A percentile compares a stretch with the other conserved stretches of the same genome.
These are phyloP conservation scores for Kurtzmaniella quercitrusa DNA, from an alignment of 1,139 yeast species.

Conservation along the genomic window DNA sequence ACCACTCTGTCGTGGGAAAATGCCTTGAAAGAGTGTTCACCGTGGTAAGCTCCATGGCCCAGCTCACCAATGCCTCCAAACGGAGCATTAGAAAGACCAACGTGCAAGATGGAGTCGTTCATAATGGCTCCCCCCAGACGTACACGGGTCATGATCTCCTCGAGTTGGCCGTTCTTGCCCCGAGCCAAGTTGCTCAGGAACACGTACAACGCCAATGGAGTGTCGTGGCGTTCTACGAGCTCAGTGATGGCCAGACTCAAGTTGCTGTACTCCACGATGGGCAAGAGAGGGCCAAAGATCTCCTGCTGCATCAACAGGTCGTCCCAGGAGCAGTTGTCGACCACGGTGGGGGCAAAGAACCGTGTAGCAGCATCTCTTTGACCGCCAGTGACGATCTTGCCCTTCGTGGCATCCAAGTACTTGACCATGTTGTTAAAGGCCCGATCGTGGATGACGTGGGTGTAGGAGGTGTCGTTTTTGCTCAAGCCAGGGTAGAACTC, in stretches of 20 bases:
- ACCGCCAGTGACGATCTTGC: constrained; percentile 58
- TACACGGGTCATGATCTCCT: constrained; percentile 46
- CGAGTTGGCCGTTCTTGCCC: constrained; percentile 42
- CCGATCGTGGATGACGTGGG: constrained; percentile 62
- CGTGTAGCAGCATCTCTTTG: constrained; percentile 38
- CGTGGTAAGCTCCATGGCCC: constrained; percentile 83
- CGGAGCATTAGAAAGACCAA: constrained; percentile 67
- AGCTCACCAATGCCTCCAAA: constrained; percentile 91
- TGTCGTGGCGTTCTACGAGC: constrained; percentile 56
- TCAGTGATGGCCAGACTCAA: constrained; percentile 45
- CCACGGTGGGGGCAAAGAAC: constrained; percentile 71
- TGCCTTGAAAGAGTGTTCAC: constrained; percentile 62
- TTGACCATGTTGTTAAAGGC: constrained; percentile 51
- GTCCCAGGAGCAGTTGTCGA: constrained; percentile 55
- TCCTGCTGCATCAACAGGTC: constrained; percentile 77
- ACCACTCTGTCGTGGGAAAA: constrained; percentile 77
- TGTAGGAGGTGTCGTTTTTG: constrained; percentile 30
- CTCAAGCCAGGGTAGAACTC: constrained; percentile 43
- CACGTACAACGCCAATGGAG: constrained; percentile 84
- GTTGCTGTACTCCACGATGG: constrained; percentile 55
- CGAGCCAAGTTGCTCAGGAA: constrained; percentile 49
- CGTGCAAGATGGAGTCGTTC: constrained; percentile 75
- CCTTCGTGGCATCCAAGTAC: constrained; percentile 51
- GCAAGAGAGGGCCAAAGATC: constrained; percentile 82
- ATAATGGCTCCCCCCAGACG: constrained; percentile 74